Conservation (phyloP, 2,329 filamentous ascomycete species). For the Ophiocordyceps robertsii region DNA sequence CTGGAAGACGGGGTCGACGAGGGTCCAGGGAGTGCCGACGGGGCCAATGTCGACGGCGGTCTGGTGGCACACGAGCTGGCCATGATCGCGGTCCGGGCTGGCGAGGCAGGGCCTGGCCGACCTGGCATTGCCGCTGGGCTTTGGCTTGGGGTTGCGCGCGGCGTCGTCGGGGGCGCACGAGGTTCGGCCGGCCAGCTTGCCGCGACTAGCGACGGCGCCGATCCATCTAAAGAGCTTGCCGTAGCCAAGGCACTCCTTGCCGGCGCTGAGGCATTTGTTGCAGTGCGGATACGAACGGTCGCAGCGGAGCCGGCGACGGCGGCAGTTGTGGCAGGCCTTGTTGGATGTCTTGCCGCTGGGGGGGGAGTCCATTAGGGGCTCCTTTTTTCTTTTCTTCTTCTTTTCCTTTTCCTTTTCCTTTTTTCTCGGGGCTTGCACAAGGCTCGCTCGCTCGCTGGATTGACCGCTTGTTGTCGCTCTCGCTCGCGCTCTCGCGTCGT, state of each 20-base stretch:
- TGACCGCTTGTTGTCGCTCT: too few species aligned
- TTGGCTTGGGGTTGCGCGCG: background rate
- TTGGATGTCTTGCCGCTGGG: constrained; percentile 9
- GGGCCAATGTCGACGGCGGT: constrained; percentile 4
- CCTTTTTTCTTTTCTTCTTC: too few species aligned
- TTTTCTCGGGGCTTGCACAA: too few species aligned
- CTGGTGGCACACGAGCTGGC: constrained; percentile 14
- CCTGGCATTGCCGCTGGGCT: background rate
- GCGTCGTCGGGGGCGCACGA: constrained; percentile 16
- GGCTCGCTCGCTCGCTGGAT: too few species aligned
- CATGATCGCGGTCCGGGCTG: background rate
- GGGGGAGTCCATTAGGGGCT: background rate
- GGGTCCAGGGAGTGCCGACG: constrained; percentile 18
- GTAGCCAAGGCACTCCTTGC: constrained; percentile 39
- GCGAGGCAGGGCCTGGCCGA: background rate
- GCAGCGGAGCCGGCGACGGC: constrained; percentile 37
- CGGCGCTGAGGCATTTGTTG: constrained; percentile 34
- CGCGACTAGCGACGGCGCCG: constrained; percentile 28
- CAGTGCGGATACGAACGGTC: constrained; percentile 37
- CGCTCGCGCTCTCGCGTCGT: too few species aligned
- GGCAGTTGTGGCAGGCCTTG: constrained; percentile 39
- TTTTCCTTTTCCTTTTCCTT: too few species aligned
- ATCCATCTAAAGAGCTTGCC: constrained; percentile 40
- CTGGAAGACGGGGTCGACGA: constrained; percentile 34
- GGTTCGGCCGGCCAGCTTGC: constrained; percentile 26